A percentile compares a stretch with the other conserved stretches of the same genome.
phyloP scores from a whole-genome alignment of 495 filamentous ascomycete genomes.

The Xylaria intraflava region DNA sequence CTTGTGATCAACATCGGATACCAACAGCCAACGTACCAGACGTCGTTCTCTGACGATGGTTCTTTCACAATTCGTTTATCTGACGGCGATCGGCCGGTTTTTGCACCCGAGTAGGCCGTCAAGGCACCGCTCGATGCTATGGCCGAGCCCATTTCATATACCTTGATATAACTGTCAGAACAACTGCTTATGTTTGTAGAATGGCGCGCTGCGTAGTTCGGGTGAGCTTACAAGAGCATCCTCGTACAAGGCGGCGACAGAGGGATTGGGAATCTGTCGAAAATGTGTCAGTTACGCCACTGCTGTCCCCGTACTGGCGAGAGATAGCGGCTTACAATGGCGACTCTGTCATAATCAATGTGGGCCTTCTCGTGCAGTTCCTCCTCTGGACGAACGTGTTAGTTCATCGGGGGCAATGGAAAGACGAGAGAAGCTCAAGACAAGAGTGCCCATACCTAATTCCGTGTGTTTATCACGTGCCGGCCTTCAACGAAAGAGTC shows the following conservation, averaged over 20 bases:
- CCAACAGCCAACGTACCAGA: conserved; percentile 73
- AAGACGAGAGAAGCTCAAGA: background rate
- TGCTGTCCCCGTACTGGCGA: background rate
- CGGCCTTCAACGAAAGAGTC: conserved; percentile 46
- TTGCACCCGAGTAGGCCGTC: conserved; percentile 94
- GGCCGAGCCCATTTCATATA: conserved; percentile 96
- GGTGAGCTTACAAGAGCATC: conserved; percentile 66
- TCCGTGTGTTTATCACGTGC: conserved; percentile 74
- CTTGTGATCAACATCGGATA: background rate
- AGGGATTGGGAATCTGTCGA: conserved; percentile 76
- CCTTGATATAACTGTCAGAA: conserved; percentile 21
- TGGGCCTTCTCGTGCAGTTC: conserved; percentile 96
- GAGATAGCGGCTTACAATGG: conserved; percentile 62
- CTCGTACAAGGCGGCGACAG: conserved; percentile 91
- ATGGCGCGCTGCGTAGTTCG: conserved; percentile 1
- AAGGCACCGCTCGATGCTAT: conserved; percentile 93
- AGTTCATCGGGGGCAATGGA: conserved; percentile 11
- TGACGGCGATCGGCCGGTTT: conserved; percentile 92
- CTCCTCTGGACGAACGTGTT: conserved; percentile 55
- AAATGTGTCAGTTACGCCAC: conserved; percentile 12
- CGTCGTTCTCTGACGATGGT: conserved; percentile 74
- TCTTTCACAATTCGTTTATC: conserved; percentile 98
- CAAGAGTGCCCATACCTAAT: conserved; percentile 46
- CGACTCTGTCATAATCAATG: conserved; percentile 98
- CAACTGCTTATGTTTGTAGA: conserved; percentile 9